Evolutionary conservation across 768 basidiomycete species (phyloP).

Genomic region (Mycena maculata): DNA sequence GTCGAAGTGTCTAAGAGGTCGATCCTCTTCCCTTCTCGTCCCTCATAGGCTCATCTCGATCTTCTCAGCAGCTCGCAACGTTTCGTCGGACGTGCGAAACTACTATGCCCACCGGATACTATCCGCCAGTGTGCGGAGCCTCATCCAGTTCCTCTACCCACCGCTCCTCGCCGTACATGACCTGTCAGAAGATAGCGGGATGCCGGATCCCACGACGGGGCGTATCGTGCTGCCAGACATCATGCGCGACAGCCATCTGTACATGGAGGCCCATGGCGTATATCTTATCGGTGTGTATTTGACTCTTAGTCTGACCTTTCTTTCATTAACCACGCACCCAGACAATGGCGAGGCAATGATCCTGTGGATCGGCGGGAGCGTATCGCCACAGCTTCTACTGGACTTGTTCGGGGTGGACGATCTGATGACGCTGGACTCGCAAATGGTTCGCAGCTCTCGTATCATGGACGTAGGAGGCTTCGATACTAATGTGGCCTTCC

Average conservation of each 20-base stretch:
- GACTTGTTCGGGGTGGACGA: slow-evolving; percentile 92
- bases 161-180: slow-evolving; percentile 90
- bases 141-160: slow-evolving; percentile 89
- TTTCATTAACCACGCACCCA: slow-evolving; percentile 44
- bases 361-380: slow-evolving; percentile 89
- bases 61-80: slow-evolving; percentile 71
- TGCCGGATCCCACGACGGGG: slow-evolving; percentile 71
- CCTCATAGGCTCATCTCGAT: slow-evolving; percentile 1
- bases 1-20: slow-evolving; percentile 94
- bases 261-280: slow-evolving; percentile 92
- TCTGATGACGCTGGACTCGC: slow-evolving; percentile 71
- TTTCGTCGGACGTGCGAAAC: slow-evolving; percentile 94
- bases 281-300: slow-evolving; percentile 84
- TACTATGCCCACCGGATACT: slow-evolving; percentile 83
- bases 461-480: slow-evolving; percentile 17
- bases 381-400: slow-evolving; percentile 81
- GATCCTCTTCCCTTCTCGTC: slow-evolving; percentile 21
- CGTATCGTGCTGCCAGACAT: slow-evolving; percentile 75
- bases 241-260: slow-evolving; percentile 85
- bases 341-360: slow-evolving; percentile 91
- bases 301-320: slow-evolving; percentile 14
- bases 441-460: slow-evolving; percentile 65
- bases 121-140: slow-evolving; percentile 73
- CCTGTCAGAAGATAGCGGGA: slow-evolving; percentile 74
- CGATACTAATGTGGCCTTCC: slow-evolving; percentile 13